A percentile compares a stretch with the other conserved stretches of the same genome.
These are phyloP conservation scores for Brettanomyces naardenensis DNA, from an alignment of 805 yeast species.

Conservation along the genomic window DNA sequence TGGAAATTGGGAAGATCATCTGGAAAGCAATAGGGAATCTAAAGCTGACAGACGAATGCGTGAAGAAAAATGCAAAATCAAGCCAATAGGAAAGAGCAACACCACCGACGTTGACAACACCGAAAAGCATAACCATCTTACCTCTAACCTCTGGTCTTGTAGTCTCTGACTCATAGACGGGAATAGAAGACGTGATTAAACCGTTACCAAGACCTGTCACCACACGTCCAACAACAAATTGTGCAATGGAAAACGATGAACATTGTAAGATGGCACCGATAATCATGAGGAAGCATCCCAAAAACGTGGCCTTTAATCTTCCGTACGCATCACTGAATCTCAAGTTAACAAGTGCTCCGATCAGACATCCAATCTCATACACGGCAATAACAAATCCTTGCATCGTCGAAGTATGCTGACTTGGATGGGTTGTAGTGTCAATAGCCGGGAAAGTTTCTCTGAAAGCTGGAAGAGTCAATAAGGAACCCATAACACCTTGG, in stretches of 20 bases:
- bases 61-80: slow-evolving; percentile 28
- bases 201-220: slow-evolving; percentile 32
- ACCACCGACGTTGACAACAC: slow-evolving; percentile 22
- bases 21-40: slow-evolving; percentile 31
- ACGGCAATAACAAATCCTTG: slow-evolving; percentile 44
- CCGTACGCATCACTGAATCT: slow-evolving; percentile 35
- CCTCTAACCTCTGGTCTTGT: slow-evolving; percentile 27
- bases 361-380: slow-evolving; percentile 41
- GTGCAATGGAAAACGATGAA: slow-evolving; percentile 16
- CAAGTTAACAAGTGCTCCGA: slow-evolving; percentile 35
- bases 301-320: slow-evolving; percentile 29
- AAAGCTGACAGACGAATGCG: slow-evolving; percentile 21
- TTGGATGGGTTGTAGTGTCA: slow-evolving; percentile 12
- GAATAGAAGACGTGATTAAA: slow-evolving; percentile 26
- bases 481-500: slow-evolving; percentile 42
- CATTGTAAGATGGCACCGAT: slow-evolving; percentile 22
- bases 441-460: slow-evolving; percentile 18
- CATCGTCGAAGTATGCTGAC: slow-evolving; percentile 27
- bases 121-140: slow-evolving; percentile 22
- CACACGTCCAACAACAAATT: slow-evolving; percentile 26
- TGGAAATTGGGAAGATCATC: slow-evolving; percentile 13
- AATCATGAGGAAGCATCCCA: slow-evolving; percentile 29
- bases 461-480: slow-evolving; percentile 18
- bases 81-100: slow-evolving; percentile 29
- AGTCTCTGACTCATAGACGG: slow-evolving; percentile 29